Percentiles rank a stretch among this genome's conserved stretches.
Conservation (phyloP, 768 basidiomycete genomes). For the Xanthoconium purpureum region DNA sequence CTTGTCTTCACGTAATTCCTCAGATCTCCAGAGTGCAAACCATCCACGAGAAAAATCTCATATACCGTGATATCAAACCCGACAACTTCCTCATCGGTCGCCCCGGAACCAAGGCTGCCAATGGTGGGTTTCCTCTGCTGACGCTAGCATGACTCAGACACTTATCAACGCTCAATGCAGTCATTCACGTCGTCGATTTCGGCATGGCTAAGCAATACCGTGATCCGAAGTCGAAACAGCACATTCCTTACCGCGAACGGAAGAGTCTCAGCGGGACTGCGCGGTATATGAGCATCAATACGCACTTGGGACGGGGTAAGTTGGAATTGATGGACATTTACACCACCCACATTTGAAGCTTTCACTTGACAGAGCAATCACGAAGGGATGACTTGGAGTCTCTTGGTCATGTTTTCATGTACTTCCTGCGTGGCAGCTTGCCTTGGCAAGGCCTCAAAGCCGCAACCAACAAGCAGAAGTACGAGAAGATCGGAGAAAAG, state of each 20-base stretch:
- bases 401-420: constrained; percentile 99
- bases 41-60: constrained; percentile 99
- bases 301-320: constrained; percentile 92
- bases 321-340: constrained; percentile 1
- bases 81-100: constrained; percentile 99
- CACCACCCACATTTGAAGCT: constrained; percentile 5
- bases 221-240: constrained; percentile 98
- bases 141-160: background rate
- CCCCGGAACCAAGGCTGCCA: constrained; percentile 85
- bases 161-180: constrained; percentile 35
- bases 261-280: constrained; percentile 97
- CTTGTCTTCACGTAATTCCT: constrained; percentile 5
- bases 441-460: constrained; percentile 99
- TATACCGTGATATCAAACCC: constrained; percentile 99
- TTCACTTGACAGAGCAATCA: constrained; percentile 63
- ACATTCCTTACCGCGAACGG: constrained; percentile 97
- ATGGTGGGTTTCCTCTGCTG: constrained; percentile 44
- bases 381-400: constrained; percentile 97
- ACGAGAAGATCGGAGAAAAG: constrained; percentile 99
- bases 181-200: constrained; percentile 95
- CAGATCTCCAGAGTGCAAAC: constrained; percentile 94
- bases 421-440: constrained; percentile 93
- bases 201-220: constrained; percentile 99
- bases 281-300: constrained; percentile 99
- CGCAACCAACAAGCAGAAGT: constrained; percentile 99